Conservation (phyloP, 225 moss, liverwort and hornwort genomes). For the Polytrichum formosum region DNA sequence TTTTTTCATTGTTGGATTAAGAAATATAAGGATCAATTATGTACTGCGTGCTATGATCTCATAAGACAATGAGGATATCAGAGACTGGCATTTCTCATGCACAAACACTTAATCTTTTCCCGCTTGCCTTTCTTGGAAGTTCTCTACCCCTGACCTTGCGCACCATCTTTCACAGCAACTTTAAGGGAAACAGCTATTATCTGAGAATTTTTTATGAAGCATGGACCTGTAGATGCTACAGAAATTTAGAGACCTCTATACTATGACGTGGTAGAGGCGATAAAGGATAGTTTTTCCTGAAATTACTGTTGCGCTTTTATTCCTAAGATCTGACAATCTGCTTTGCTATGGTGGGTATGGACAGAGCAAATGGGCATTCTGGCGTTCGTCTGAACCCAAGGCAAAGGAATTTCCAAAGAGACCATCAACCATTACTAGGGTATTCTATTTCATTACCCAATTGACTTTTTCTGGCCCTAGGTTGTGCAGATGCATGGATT, state of each 20-base stretch:
- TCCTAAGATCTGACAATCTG: not conserved
- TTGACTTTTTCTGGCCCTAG: no score
- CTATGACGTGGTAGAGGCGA: no score
- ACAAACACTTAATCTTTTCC: slow-evolving; percentile 1
- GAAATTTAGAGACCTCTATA: no score
- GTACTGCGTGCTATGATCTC: not conserved
- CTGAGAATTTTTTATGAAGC: no score
- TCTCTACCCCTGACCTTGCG: not conserved
- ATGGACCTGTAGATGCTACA: no score
- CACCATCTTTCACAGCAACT: not conserved
- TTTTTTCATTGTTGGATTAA: no score
- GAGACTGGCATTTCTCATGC: not conserved
- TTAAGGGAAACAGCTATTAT: not conserved
- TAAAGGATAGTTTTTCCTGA: no score
- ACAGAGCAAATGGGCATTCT: slow-evolving; percentile 56
- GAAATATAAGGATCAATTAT: not conserved
- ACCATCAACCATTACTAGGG: slow-evolving; percentile 46
- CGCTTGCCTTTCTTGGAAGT: slow-evolving; percentile 1
- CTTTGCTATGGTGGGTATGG: not conserved
- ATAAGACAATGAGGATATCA: slow-evolving; percentile 1
- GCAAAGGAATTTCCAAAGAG: slow-evolving; percentile 38
- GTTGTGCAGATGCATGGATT: no score
- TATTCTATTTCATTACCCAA: slow-evolving; percentile 7
- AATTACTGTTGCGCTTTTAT: no score
- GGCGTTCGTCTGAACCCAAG: slow-evolving; percentile 45